These are phyloP conservation scores for Aspergillus sclerotioniger DNA, from an alignment of 495 filamentous ascomycete species.

Conservation along the genomic window DNA sequence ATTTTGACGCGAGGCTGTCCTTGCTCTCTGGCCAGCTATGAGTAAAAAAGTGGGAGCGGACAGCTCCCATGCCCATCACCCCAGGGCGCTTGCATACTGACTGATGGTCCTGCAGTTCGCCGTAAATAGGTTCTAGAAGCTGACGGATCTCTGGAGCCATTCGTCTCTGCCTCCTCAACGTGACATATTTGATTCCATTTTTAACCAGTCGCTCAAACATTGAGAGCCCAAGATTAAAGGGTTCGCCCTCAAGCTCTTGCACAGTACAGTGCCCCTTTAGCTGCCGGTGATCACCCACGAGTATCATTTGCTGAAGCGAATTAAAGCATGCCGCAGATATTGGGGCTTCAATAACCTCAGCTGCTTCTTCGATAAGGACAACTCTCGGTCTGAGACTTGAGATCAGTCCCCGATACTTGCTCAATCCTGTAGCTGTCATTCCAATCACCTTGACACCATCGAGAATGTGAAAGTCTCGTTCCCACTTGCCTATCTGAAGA, in stretches of 20 bases:
- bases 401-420: constrained; percentile 77
- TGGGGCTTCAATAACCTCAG: constrained; percentile 67
- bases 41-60: constrained; percentile 67
- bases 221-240: constrained; percentile 64
- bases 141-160: constrained; percentile 73
- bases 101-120: constrained; percentile 63
- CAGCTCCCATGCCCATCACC: constrained; percentile 76
- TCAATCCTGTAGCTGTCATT: constrained; percentile 81
- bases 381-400: constrained; percentile 65
- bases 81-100: constrained; percentile 59
- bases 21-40: constrained; percentile 66
- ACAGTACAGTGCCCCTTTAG: constrained; percentile 62
- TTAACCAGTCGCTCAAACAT: constrained; percentile 76
- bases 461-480: constrained; percentile 51
- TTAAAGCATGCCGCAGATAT: constrained; percentile 63
- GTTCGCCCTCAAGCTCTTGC: constrained; percentile 49
- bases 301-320: constrained; percentile 67
- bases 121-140: constrained; percentile 66
- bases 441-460: constrained; percentile 60
- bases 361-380: constrained; percentile 74
- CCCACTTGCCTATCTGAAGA: constrained; percentile 54
- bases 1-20: constrained; percentile 65
- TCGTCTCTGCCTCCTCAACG: constrained; percentile 60
- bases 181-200: constrained; percentile 63
- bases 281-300: constrained; percentile 77